Base-by-base conservation (phyloP, 2,329 filamentous ascomycete genomes). In the Neofusicoccum umdonicola region DNA sequence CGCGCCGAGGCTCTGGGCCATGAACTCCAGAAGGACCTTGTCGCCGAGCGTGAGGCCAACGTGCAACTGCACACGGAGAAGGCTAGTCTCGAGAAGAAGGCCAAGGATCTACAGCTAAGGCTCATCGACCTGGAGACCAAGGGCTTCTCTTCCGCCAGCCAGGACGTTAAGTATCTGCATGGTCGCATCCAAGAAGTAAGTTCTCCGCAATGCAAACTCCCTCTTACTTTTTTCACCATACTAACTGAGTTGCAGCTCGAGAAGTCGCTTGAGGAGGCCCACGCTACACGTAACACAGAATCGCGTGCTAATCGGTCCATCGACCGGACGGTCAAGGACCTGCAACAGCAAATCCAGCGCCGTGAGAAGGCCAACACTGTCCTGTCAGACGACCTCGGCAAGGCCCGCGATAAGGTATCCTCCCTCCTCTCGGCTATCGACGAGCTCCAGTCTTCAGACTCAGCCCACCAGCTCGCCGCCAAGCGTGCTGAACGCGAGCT, bases 61-160 rank as follows among this genome's bases (percentile, higher is more conserved):
- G 87, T 90, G 4, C 87, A 90, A 69, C 83, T 98, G 63, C 92
- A 95, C 76, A 93, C 93, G 75, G 92, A 97, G 69, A 98, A 97
- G 81, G 91, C 91, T 3, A 85, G 85, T 0, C 82, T 99, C 47
- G 95, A 98, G 81, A 97, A 97, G 82, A 87, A 86, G 63, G 83
- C 96, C 58, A 97, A 93, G 76, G 94, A 99, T 76, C 84, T 94
- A 31, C 94, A 98, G 78, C 86, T 98, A 62, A 88, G 88, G 73
- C 87, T 96, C 64, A 90, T 99, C 61, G 95, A 98, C 75, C 84
- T 98, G 8, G 94, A 99, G 81, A 98, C 95, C 48, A 98, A 98
- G 82, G 93, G 93, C 62, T 98, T 96, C 79, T 95, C 93, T 19
- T 96, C 90, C 69, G 91, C 91, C 27, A 97, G 93, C 76, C 92